These are phyloP conservation scores for Colletotrichum costaricense DNA, from an alignment of 2,329 filamentous ascomycete genomes.

Conservation along the genomic window DNA sequence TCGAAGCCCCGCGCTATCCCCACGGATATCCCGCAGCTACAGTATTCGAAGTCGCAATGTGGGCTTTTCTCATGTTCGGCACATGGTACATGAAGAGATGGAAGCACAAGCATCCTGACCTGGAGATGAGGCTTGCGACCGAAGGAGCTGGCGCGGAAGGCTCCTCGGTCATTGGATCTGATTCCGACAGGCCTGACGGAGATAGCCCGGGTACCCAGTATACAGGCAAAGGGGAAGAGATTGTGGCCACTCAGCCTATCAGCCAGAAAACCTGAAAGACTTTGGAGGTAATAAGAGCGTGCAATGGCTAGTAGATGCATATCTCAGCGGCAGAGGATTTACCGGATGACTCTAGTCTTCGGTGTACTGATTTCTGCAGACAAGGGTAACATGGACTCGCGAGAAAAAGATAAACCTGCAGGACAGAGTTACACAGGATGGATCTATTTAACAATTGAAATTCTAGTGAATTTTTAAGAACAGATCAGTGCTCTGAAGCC, in stretches of 20 bases:
- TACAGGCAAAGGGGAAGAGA: neutral
- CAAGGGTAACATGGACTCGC: too few species aligned
- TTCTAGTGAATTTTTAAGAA: too few species aligned
- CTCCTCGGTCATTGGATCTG: constrained; percentile 8
- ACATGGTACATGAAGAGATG: constrained; percentile 42
- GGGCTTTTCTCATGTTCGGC: constrained; percentile 42
- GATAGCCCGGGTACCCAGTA: neutral
- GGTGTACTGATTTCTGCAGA: too few species aligned
- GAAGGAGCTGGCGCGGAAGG: neutral
- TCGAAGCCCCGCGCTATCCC: constrained; percentile 41
- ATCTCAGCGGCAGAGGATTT: neutral
- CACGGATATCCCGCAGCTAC: constrained; percentile 42
- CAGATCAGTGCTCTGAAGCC: too few species aligned
- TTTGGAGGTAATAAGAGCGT: neutral
- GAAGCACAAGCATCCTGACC: constrained; percentile 39
- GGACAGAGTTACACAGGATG: too few species aligned
- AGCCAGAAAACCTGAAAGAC: neutral
- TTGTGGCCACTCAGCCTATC: neutral
- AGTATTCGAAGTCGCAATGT: constrained; percentile 42
- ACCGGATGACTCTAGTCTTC: too few species aligned
- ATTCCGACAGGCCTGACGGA: constrained; percentile 17
- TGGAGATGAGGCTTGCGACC: constrained; percentile 37
- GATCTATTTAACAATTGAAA: too few species aligned
- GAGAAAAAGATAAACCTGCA: too few species aligned
- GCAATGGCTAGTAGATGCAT: neutral